Percentiles rank a stretch among this genome's conserved stretches.
phyloP scores from a whole-genome alignment of 140 eudicot species.

The Bidens hawaiensis region DNA sequence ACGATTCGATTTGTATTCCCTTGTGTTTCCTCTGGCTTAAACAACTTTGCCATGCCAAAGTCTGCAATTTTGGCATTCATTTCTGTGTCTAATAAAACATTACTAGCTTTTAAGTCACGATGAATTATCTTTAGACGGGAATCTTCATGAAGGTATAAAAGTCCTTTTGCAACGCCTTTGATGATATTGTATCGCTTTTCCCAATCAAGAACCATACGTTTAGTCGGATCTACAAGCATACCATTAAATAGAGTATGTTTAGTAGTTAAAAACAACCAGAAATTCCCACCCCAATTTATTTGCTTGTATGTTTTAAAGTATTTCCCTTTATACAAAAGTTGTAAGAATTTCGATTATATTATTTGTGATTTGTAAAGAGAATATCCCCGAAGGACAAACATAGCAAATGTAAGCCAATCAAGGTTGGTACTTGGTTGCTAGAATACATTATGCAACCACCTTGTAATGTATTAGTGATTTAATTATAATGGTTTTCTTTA shows the following conservation, averaged over 20 bases:
- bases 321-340: not conserved
- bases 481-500: not conserved
- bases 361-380: not conserved
- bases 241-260: not conserved
- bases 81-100: not conserved
- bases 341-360: not conserved
- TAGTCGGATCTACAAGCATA: not conserved
- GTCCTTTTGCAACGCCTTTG: constrained; percentile 5
- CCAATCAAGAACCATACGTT: constrained; percentile 1
- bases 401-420: not conserved
- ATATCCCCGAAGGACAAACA: not conserved
- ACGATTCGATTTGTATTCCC: constrained; percentile 1
- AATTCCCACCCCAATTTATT: not conserved
- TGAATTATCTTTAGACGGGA: not conserved
- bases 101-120: constrained; percentile 4
- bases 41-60: constrained; percentile 5
- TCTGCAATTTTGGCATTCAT: constrained; percentile 14
- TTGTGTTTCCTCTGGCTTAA: not conserved
- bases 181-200: constrained; percentile 3
- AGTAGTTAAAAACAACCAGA: not conserved
- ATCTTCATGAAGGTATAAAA: constrained; percentile 15
- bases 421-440: not conserved
- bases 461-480: not conserved
- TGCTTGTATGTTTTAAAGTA: not conserved
- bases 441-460: too few relatives aligned